Evolutionary conservation across 2,329 filamentous ascomycete species (phyloP).

Genomic region (Rhinocladiella similis): DNA sequence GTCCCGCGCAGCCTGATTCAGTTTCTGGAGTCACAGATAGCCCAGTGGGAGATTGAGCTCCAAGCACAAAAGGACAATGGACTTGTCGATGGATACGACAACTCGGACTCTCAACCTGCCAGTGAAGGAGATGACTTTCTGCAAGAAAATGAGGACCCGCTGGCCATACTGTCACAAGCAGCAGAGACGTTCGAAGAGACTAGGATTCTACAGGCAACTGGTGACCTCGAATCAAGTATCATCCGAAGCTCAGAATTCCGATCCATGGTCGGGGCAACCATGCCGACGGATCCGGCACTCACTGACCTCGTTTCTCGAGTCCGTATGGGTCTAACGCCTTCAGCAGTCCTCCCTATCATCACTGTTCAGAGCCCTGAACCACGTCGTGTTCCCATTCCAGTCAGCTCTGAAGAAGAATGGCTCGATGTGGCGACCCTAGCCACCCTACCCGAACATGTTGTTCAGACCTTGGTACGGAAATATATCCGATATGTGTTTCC

Average conservation of each 20-base stretch:
- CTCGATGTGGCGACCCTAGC: neutral
- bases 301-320: slow-evolving; percentile 30
- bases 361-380: neutral
- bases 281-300: slow-evolving; percentile 16
- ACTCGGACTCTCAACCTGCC: neutral
- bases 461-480: slow-evolving; percentile 28
- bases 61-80: neutral
- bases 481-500: slow-evolving; percentile 29
- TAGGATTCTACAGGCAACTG: neutral
- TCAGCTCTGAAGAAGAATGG: neutral
- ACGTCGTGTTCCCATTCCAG: neutral
- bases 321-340: slow-evolving; percentile 33
- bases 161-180: too few species aligned
- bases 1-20: slow-evolving; percentile 32
- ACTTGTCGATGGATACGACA: neutral
- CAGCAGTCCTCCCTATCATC: slow-evolving; percentile 13
- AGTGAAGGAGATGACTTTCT: neutral
- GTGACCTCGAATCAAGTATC: slow-evolving; percentile 1
- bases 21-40: slow-evolving; percentile 31
- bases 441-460: slow-evolving; percentile 14
- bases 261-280: slow-evolving; percentile 14
- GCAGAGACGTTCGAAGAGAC: too few species aligned
- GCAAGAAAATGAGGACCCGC: too few species aligned
- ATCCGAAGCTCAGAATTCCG: slow-evolving; percentile 17
- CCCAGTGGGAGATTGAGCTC: slow-evolving; percentile 27